Evolutionary conservation across 306 rosid genomes (phyloP).

Genomic region (Cyclanthera cordifolia): DNA sequence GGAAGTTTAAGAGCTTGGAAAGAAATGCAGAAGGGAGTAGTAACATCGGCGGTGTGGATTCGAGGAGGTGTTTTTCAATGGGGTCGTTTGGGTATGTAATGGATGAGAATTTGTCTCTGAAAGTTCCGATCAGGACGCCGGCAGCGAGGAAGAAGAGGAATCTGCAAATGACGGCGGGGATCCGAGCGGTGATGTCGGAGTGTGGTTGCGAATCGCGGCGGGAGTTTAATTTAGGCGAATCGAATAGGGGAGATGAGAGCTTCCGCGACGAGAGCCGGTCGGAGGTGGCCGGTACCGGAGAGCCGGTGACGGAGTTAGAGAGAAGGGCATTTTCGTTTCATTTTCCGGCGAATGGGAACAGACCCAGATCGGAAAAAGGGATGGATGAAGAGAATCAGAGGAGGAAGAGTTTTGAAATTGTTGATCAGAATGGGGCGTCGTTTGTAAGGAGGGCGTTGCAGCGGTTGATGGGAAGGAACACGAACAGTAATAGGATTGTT

Average conservation of each 20-base stretch:
- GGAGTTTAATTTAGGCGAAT: constrained; percentile 58
- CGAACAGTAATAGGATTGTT: constrained; percentile 52
- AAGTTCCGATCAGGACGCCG: constrained; percentile 59
- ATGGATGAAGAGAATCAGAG: constrained; percentile 55
- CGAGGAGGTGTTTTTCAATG: constrained; percentile 91
- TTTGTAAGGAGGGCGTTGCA: constrained; percentile 79
- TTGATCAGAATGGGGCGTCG: constrained; percentile 46
- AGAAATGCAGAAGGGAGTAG: constrained; percentile 34
- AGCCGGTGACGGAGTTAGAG: constrained; percentile 17
- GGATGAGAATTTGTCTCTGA: constrained; percentile 61
- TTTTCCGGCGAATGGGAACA: constrained; percentile 34
- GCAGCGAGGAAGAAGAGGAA: constrained; percentile 32
- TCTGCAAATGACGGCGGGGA: constrained; percentile 52
- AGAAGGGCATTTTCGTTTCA: constrained; percentile 68
- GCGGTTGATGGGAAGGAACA: constrained; percentile 75
- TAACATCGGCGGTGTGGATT: constrained; percentile 34
- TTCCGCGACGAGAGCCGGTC: neutral
- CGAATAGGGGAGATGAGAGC: constrained; percentile 10
- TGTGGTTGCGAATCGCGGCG: constrained; percentile 67
- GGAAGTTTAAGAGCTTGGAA: constrained; percentile 64
- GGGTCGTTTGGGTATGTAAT: constrained; percentile 80
- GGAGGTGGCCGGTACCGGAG: constrained; percentile 2
- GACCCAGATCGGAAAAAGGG: constrained; percentile 35
- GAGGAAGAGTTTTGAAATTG: constrained; percentile 61
- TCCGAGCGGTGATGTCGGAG: constrained; percentile 63